Conservation (phyloP, 495 filamentous ascomycete genomes). For the Pyrenula aspistea region DNA sequence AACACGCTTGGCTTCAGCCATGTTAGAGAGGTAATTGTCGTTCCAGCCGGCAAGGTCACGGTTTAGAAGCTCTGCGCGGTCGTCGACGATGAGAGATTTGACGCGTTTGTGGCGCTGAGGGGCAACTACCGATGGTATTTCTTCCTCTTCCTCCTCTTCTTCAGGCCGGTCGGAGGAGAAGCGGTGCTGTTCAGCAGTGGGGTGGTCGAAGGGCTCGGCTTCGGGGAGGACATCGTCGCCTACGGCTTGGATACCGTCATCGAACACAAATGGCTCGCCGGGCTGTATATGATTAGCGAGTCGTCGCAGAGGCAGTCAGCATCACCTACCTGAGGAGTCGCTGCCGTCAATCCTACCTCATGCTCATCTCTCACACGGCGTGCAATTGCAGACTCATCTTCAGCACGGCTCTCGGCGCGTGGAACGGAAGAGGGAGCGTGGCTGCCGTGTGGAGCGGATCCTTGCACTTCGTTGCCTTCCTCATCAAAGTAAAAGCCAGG, state of each 20-base stretch:
- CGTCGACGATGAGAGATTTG: constrained; percentile 17
- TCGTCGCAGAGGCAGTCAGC: constrained; percentile 9
- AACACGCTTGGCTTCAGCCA: constrained; percentile 28
- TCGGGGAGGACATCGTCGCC: constrained; percentile 21
- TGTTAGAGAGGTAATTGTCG: constrained; percentile 43
- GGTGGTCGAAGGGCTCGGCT: constrained; percentile 15
- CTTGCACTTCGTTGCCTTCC: constrained; percentile 41
- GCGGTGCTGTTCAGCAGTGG: constrained; percentile 2
- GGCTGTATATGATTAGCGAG: constrained; percentile 18
- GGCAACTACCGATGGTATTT: constrained; percentile 12
- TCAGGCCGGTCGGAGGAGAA: constrained; percentile 2
- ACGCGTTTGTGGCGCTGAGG: constrained; percentile 7
- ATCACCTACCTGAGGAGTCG: constrained; percentile 8
- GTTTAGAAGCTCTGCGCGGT: constrained; percentile 36
- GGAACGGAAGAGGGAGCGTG: not conserved
- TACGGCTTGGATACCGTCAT: constrained; percentile 22
- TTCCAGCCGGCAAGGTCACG: constrained; percentile 45
- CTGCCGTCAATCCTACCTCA: constrained; percentile 19
- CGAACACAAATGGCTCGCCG: constrained; percentile 30
- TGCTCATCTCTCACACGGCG: constrained; percentile 23
- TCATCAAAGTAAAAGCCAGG: constrained; percentile 54
- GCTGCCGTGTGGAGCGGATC: constrained; percentile 10
- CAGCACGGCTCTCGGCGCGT: constrained; percentile 8
- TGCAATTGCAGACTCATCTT: constrained; percentile 28
- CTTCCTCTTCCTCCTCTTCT: constrained; percentile 4